phyloP scores from a whole-genome alignment of 192 early-diverging fungal genomes.

The Backusella morwellensis region DNA sequence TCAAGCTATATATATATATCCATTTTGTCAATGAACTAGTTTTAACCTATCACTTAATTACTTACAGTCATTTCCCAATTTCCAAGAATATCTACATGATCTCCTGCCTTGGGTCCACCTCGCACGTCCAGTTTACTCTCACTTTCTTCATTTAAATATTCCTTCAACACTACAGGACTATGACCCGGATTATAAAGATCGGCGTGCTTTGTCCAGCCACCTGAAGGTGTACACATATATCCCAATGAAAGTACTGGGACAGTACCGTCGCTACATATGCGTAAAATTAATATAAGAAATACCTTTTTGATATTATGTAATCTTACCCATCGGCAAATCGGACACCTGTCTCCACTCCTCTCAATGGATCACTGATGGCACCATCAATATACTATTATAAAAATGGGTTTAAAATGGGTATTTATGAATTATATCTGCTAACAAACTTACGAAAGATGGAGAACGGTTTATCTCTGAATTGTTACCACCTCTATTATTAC shows the following conservation, averaged over 20 bases:
- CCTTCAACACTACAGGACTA: conserved; percentile 65
- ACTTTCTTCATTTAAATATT: conserved; percentile 59
- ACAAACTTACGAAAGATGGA: conserved; percentile 3
- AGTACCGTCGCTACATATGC: conserved; percentile 71
- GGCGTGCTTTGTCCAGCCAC: conserved; percentile 69
- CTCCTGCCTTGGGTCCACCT: conserved; percentile 70
- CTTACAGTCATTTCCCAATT: conserved; percentile 65
- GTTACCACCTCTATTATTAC: conserved; percentile 19
- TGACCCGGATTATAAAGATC: conserved; percentile 76
- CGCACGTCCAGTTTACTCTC: conserved; percentile 62
- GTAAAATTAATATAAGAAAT: not conserved
- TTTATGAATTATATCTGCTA: not conserved
- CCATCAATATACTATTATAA: conserved; percentile 48
- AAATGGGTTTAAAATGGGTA: not conserved
- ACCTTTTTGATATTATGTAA: not conserved
- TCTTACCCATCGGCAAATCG: conserved; percentile 65
- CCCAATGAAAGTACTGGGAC: conserved; percentile 80
- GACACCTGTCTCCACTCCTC: conserved; percentile 65
- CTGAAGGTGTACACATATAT: conserved; percentile 78
- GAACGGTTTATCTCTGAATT: not conserved
- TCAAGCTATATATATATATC: not conserved
- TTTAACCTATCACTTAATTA: not conserved
- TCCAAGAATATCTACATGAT: conserved; percentile 88
- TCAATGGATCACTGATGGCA: conserved; percentile 48
- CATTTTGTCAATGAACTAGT: not conserved